Base-by-base conservation (phyloP, 2,329 filamentous ascomycete species). In the Aschersonia sp. region DNA sequence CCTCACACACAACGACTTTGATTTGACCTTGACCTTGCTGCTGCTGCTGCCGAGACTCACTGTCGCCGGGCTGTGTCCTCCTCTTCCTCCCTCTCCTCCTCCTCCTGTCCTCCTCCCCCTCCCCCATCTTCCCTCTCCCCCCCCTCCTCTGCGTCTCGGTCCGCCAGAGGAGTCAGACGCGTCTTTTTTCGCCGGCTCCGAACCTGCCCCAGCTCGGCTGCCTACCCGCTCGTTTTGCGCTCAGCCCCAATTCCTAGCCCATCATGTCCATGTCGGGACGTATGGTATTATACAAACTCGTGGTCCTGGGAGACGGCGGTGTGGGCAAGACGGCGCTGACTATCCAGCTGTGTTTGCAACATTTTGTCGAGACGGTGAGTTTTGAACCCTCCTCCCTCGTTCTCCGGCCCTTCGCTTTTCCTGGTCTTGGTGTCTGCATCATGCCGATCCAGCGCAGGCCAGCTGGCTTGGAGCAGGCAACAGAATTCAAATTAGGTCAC, bases 261-360 rank as follows among this genome's bases (percentile, higher is more conserved):
- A 62, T 55, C 65, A 92, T 92, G 87, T 82, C 86, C 65, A 92
- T 92, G 87, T 82, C 86, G 70, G 85, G 85, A 61, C 89, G 91
- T 75, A 94, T 94, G 88, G 89, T 89, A 63, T 72, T 94, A 65
- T 94, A 95, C 74, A 94, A 94, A 71, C 71, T 95, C 76, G 89
- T 95, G 78, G 89, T 95, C 70, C 73, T 95, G 54, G 89, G 89
- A 59, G 89, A 95, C 65, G 89, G 89, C 70, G 89, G 89, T 68
- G 89, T 95, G 52, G 89, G 89, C 58, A 95, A 95, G 70, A 95
- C 89, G 46, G 89, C 89, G 60, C 73, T 95, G 63, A 95, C 89
- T 50, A 95, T 95, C 63, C 89, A 98, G 81, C 76, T 98, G 59
- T 97, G 92, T 66, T 72, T 97, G 61, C 94, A 97, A 68, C 92